Percentiles rank a stretch among this genome's conserved stretches.
Evolutionary conservation across 2,329 filamentous ascomycete species (phyloP).

Genomic region (Ophiostoma sp.): DNA sequence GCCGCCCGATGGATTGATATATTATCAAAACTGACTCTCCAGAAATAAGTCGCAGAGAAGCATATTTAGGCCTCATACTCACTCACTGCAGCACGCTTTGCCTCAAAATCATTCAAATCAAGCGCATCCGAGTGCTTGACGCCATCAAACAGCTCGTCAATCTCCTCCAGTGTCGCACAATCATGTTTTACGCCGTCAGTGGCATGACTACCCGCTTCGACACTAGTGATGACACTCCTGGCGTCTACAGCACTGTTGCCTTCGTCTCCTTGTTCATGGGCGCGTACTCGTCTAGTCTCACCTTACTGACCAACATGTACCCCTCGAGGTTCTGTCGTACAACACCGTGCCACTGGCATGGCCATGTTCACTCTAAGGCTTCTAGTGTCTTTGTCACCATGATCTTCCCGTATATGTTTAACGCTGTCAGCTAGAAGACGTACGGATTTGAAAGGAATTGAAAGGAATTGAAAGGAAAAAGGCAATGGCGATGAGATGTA

Average conservation of each 20-base stretch:
- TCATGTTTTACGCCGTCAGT: conserved; percentile 30
- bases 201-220: conserved; percentile 42
- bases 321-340: conserved; percentile 28
- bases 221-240: conserved; percentile 24
- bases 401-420: conserved; percentile 29
- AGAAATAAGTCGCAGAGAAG: background rate
- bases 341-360: conserved; percentile 28
- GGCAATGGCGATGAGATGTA: no score
- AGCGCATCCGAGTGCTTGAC: conserved; percentile 33
- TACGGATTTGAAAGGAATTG: no score
- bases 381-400: conserved; percentile 28
- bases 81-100: conserved; percentile 13
- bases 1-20: background rate
- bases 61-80: conserved; percentile 17
- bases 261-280: conserved; percentile 29
- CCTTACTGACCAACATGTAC: conserved; percentile 28
- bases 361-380: conserved; percentile 27
- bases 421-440: conserved; percentile 26
- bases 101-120: background rate
- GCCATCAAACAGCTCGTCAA: conserved; percentile 13
- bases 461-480: no score
- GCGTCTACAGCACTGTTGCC: conserved; percentile 31
- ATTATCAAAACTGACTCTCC: background rate
- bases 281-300: conserved; percentile 29
- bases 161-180: conserved; percentile 31